Base-by-base conservation (phyloP, 1,284 basidiomycete genomes). In the Moniliophthora roreri region DNA sequence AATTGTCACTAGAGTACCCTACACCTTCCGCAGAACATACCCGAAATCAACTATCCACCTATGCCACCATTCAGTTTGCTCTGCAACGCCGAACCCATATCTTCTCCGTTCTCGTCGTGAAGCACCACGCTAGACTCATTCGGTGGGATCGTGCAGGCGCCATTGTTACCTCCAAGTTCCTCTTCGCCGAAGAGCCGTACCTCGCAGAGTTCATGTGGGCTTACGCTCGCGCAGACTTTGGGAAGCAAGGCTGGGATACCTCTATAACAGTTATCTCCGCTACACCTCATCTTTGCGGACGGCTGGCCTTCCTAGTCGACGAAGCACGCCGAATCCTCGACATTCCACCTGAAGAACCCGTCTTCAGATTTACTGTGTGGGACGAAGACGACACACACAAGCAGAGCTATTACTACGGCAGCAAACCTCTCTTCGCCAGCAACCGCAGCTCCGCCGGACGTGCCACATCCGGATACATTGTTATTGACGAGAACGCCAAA, bases 91-190 rank as follows among this genome's bases (percentile, higher is more conserved):
- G 63, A 13, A 60, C 56, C 1, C 62, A 63, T 34, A 34, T 60
- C 16, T 70, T 69, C 50, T 57, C 65, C 1, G 44, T 68, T 16
- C 58, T 61, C 44, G 55, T 71, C 4, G 53, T 35, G 20, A 60
- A 62, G 7, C 52, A 53, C 0, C 48, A 41, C 41, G 64, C 61
- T 4, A 61, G 69, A 1, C 53, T 70, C 40, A 37, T 67, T 16
- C 62, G 65, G 6, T 66, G 66, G 60, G 69, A 70, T 46, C 64
- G 63, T 15, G 57, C 65, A 0, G 68, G 66, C 0, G 60, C 54
- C 5, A 54, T 70, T 20, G 66, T 70, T 21, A 62, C 64, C 8
- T 51, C 56, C 11, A 47, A 49, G 1, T 66, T 69, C 58, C 53
- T 68, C 54, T 66, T 62, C 40, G 53, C 45, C 11, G 15, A 55